Evolutionary conservation across 1,284 basidiomycete genomes (phyloP), one percentile per base, ranked within the genome.

Genomic region (Pyrrhoderma noxium): DNA sequence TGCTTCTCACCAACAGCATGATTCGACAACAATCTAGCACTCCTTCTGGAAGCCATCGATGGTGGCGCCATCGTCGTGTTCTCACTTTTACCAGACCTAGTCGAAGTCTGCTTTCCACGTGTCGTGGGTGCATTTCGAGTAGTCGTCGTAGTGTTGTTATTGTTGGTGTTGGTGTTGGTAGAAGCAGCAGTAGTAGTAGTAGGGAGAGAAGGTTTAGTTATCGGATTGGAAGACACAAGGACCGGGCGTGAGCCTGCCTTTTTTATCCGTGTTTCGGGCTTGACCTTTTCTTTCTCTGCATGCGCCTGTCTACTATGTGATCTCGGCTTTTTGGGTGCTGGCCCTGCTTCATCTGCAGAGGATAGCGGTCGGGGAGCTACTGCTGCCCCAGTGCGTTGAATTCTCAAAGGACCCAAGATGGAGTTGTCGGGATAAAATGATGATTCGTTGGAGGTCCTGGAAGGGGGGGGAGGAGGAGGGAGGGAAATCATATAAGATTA

Each of bases 181-280:
- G n/a, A n/a, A n/a, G n/a, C n/a, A n/a, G n/a, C n/a, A n/a, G n/a
- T n/a, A n/a, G n/a, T n/a, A n/a, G n/a, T n/a, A n/a, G n/a, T n/a
- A 42, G 45, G 45, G 27, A 25, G 22, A 47, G 43, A 47, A 47
- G 42, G 51, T 52, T 39, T 44, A 23, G 49, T 82, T 85, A 85
- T 82, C 73, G 82, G 74, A 72, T 84, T 84, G 82, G 80, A 73
- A 78, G 81, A 77, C 70, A 76, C 80, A 75, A 83, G 75, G 74
- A 76, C 80, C 79, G 77, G 80, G 77, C 79, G 82, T 75, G 77
- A 76, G 79, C 82, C 77, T 85, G 81, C 85, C 84, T 88, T 88
- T 83, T 85, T 86, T 72, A 74, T 71, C 66, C 77, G 74, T 66
- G 83, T 80, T 67, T 84, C 80, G 61, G 74, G 65, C 65, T 80